Evolutionary conservation across 1,284 basidiomycete species (phyloP), one percentile per base, ranked within the genome.

Genomic region (Apiotrichum akiyoshidainum): DNA sequence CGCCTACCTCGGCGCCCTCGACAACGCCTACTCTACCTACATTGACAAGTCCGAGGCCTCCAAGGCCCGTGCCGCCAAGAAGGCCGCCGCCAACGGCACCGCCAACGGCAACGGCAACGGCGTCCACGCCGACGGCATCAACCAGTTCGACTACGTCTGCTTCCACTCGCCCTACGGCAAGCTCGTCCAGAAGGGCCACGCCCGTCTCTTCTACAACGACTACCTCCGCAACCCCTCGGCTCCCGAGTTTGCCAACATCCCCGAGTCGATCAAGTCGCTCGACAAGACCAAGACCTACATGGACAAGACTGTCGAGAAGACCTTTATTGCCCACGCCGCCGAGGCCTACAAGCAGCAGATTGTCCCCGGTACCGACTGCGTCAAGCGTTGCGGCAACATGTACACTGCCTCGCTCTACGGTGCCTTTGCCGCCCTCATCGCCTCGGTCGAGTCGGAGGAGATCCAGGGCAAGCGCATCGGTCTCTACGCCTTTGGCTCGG

Each of bases 151-250:
- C 81, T 95, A 90, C 76, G 84, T 88, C 64, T 86, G 94, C 73
- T 91, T 95, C 85, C 92, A 96, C 83, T 86, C 85, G 67, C 95
- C 95, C 1, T 99, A 98, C 80, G 92, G 93, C 80, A 99, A 99
- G 82, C 90, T 97, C 76, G 93, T 96, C 50, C 90, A 96, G 79
- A 99, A 98, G 82, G 93, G 90, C 46, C 88, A 94, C 77, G 94
- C 89, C n/a, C 90, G 95, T 61, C 80, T 98, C 71, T 77, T 77
- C 73, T 79, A 76, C 74, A 78, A 78, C 66, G 95, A 99, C 82
- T 99, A 90, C 83, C 81, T 92, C 67, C 80, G 86, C 62, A 85
- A 87, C 77, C 90, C 95, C 39, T 79, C 83, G 21, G 82, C 84
- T 57, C 81, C 89, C 41, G 83, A 83, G 61, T 98, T 91, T 75